Base-by-base conservation (phyloP, 1,284 basidiomycete genomes). In the Trichosporon coremiiforme region DNA sequence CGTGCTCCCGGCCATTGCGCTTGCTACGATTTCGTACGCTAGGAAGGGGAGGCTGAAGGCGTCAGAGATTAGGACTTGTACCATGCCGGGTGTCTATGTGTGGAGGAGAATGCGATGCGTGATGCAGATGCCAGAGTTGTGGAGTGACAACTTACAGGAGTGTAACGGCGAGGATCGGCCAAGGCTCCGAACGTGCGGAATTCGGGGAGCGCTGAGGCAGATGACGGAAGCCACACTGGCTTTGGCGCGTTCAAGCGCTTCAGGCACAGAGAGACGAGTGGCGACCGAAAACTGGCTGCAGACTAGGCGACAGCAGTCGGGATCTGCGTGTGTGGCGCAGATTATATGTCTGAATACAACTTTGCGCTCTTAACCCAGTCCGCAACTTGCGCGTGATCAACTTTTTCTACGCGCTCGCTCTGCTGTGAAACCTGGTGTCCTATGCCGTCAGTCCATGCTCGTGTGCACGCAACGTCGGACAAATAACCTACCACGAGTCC, bases 171-270 rank as follows among this genome's bases (percentile, higher is more conserved):
- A 45, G 41, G 17, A 45, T n/a, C 41, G 15, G 41, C 15, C 15
- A 17, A 7, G 17, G 41, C 41, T n/a, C 33, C 33, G 33, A 33
- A 33, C 33, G 33, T 33, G 41, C 41, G 41, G 41, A 45, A 45
- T 45, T 38, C 36, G 41, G 15, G 12, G 47, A 53, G 20, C n/a
- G 20, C 47, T 22, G 20, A 22, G 47, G 47, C 47, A 53, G 47
- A 53, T 53, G 47, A 53, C 47, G 47, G 47, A 22, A 53, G 47
- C 47, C 47, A 53, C 47, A 47, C 33, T 33, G 36, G 36, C 45
- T 47, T n/a, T 47, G 15, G n/a, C 45, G 45, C 45, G 36, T n/a
- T n/a, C n/a, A n/a, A n/a, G n/a, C n/a, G n/a, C n/a, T 8, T 53
- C 47, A 53, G 47, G 47, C n/a, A 53, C 47, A 53, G n/a, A 3